These are phyloP conservation scores for Arthrobotrys musiformis DNA, from an alignment of 2,329 filamentous ascomycete species.

Conservation along the genomic window DNA sequence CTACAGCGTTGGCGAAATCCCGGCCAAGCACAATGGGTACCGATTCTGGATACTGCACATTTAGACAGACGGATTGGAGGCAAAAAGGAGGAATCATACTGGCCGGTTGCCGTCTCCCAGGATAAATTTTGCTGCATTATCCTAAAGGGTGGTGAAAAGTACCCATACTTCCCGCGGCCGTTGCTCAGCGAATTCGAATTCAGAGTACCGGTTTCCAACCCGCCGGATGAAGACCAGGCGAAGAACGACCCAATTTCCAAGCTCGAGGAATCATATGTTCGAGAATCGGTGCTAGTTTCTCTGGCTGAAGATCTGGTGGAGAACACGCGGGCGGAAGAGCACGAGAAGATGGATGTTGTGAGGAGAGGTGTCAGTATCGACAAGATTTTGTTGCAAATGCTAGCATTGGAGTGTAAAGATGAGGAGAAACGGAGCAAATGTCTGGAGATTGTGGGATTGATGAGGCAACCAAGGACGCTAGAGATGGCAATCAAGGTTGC, in stretches of 20 bases:
- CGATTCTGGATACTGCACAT: conserved; percentile 86
- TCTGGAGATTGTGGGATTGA: conserved; percentile 85
- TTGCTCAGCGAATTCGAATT: conserved; percentile 94
- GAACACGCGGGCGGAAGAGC: conserved; percentile 72
- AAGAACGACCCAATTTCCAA: conserved; percentile 65
- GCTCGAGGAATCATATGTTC: conserved; percentile 84
- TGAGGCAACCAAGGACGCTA: conserved; percentile 88
- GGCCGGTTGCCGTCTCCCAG: conserved; percentile 91
- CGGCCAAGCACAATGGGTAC: conserved; percentile 88
- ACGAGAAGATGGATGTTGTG: conserved; percentile 75
- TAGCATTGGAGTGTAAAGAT: conserved; percentile 89
- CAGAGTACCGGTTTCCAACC: conserved; percentile 76
- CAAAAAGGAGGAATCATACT: conserved; percentile 89
- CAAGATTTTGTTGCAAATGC: conserved; percentile 86
- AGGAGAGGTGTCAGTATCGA: conserved; percentile 85
- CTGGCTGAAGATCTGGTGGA: conserved; percentile 80
- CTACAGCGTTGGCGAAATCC: conserved; percentile 89
- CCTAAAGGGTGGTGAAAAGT: conserved; percentile 80
- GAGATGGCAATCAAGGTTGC: conserved; percentile 92
- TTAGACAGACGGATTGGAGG: conserved; percentile 84
- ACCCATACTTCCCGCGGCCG: conserved; percentile 91
- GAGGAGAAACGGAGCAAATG: conserved; percentile 96
- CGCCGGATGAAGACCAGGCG: conserved; percentile 60
- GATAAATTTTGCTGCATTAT: conserved; percentile 98
- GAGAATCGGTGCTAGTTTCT: conserved; percentile 75